Evolutionary conservation across 2,329 filamentous ascomycete genomes (phyloP).

Genomic region (Colletotrichum noveboracense): DNA sequence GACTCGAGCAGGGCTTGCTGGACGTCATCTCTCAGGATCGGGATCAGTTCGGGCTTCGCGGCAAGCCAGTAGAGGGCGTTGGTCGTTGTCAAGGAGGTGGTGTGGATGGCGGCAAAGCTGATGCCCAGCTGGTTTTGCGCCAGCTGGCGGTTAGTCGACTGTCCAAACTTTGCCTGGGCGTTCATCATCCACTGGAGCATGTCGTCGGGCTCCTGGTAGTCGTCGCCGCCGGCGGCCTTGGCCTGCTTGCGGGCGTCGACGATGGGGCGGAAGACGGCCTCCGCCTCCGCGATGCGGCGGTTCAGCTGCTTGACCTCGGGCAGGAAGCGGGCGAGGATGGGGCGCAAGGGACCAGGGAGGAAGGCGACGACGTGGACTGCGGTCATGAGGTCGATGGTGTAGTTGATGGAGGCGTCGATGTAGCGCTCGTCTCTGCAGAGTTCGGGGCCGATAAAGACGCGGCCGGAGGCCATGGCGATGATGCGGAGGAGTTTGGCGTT

Average conservation of each 20-base stretch:
- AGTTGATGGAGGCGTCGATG: constrained; percentile 50
- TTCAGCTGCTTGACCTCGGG: constrained; percentile 39
- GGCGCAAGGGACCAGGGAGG: constrained; percentile 33
- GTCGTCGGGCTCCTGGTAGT: constrained; percentile 43
- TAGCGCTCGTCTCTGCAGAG: constrained; percentile 49
- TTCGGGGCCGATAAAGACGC: constrained; percentile 52
- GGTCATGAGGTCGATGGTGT: constrained; percentile 32
- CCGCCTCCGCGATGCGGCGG: constrained; percentile 34
- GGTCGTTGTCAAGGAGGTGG: constrained; percentile 49
- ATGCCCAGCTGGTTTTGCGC: constrained; percentile 47
- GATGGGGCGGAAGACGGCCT: constrained; percentile 40
- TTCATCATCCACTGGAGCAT: constrained; percentile 55
- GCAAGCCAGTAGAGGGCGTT: constrained; percentile 55
- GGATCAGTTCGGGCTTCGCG: constrained; percentile 52
- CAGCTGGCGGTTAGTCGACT: constrained; percentile 36
- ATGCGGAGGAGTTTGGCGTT: constrained; percentile 48
- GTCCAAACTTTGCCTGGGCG: constrained; percentile 35
- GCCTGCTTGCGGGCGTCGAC: constrained; percentile 33
- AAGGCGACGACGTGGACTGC: constrained; percentile 8
- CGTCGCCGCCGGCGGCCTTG: neutral
- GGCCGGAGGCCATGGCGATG: constrained; percentile 50
- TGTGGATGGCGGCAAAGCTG: constrained; percentile 57
- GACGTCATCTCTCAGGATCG: constrained; percentile 59
- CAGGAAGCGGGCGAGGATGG: constrained; percentile 34
- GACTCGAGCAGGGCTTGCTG: constrained; percentile 38